Evolutionary conservation across 108 stramenopile species (phyloP), one percentile per base, ranked within the genome.

Genomic region (Nitzschia sp.): DNA sequence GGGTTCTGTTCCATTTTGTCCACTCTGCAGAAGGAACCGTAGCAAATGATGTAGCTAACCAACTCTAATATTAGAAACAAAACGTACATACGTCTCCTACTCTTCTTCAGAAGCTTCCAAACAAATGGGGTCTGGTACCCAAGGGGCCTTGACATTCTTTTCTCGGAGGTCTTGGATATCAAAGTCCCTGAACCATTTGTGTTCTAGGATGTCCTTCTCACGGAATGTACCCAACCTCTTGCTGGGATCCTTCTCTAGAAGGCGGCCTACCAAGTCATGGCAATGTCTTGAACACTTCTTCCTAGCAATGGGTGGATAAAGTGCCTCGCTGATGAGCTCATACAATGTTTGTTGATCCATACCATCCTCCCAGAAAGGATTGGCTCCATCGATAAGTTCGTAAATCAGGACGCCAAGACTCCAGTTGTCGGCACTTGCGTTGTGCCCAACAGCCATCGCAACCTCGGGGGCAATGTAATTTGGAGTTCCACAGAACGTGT

Each of bases 401-500:
- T 92, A 97, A 15, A 96, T 67, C 51, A 96, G 81, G 29, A 90
- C 84, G 11, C 94, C 95, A 9, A 97, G 78, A 22, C 88, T 86
- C 94, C 94, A 97, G 85, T 89, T 92, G 65, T 97, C 93, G 12
- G 93, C 96, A 14, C 87, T 83, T 67, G 82, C 89, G n/a, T 92
- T 90, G 62, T 96, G 93, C 10, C 93, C 96, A 73, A 87, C 83
- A 60, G 85, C 89, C 55, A 88, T 74, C 7, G 93, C 61, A 19
- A 83, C 84, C 51, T 91, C 90, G 12, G 89, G 89, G n/a, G 91
- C 91, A 15, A 95, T 74, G 72, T 89, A 92, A 29, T 84, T 86
- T 7, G 97, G 97, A 3, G 98, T 97, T 15, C 98, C 98, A 70
- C 98, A 98, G 22, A 98, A 85, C 0, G 98, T 98, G 79, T 88